Conservation (phyloP, 305 asterid genomes). For the Solanum hybrid region DNA sequence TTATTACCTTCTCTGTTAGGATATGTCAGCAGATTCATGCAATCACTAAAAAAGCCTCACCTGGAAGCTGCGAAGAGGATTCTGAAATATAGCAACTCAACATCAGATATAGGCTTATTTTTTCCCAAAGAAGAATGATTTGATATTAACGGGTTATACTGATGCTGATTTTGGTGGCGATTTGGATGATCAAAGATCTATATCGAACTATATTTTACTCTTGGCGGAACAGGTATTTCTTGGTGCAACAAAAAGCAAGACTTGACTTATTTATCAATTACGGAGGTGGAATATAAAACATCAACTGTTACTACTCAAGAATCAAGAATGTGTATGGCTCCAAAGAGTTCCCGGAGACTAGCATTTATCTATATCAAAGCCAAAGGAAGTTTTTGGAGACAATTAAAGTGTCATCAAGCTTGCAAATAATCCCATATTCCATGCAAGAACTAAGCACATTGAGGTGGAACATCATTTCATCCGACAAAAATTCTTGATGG, state of each 20-base stretch:
- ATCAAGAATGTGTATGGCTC: neutral
- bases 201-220: neutral
- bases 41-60: neutral
- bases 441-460: neutral
- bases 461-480: neutral
- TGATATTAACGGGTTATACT: neutral
- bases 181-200: neutral
- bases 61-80: neutral
- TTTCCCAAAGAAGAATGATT: neutral
- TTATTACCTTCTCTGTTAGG: neutral
- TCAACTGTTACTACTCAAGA: neutral
- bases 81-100: neutral
- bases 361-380: neutral
- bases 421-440: neutral
- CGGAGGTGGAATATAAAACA: neutral
- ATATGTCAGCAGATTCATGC: neutral
- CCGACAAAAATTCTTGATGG: neutral
- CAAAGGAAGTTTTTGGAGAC: neutral
- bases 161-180: neutral
- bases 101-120: neutral
- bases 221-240: neutral
- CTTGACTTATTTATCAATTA: neutral
- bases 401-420: neutral
- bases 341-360: neutral
- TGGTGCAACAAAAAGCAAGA: neutral